These are phyloP conservation scores for Trichomonas gallinae DNA, from an alignment of 208 protist genomes.

Conservation along the genomic window DNA sequence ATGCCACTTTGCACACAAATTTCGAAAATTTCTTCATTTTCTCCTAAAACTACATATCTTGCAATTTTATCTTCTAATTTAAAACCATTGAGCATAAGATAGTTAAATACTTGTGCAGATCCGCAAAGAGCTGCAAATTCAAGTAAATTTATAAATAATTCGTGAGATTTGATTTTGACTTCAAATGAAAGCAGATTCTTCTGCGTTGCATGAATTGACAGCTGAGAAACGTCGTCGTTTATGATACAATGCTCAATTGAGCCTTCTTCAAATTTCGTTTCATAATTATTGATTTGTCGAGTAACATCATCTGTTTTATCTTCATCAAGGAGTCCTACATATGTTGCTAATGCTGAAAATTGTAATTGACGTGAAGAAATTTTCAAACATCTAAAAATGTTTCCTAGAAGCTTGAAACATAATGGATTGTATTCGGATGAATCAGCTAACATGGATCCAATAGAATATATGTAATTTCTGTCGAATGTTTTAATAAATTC, in stretches of 20 bases:
- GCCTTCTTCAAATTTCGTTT: background rate
- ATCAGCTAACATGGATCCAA: background rate
- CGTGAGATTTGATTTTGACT: background rate
- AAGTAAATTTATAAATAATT: background rate
- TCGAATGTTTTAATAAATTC: background rate
- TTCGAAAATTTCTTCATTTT: background rate
- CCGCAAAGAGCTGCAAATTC: background rate
- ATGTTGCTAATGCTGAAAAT: background rate
- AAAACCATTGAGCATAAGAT: background rate
- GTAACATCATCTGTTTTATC: background rate
- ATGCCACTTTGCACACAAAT: background rate
- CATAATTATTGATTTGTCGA: background rate
- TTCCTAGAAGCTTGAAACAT: background rate
- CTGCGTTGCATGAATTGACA: background rate
- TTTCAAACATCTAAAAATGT: background rate
- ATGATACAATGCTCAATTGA: background rate
- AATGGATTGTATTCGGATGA: background rate
- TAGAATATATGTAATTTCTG: background rate
- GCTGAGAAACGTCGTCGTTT: background rate
- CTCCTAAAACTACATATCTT: background rate
- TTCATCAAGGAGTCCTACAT: background rate
- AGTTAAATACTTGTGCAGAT: background rate
- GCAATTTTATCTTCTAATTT: background rate
- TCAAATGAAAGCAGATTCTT: background rate
- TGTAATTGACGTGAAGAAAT: background rate